Conservation (phyloP, 2,329 filamentous ascomycete genomes). For the Curvularia lunata region DNA sequence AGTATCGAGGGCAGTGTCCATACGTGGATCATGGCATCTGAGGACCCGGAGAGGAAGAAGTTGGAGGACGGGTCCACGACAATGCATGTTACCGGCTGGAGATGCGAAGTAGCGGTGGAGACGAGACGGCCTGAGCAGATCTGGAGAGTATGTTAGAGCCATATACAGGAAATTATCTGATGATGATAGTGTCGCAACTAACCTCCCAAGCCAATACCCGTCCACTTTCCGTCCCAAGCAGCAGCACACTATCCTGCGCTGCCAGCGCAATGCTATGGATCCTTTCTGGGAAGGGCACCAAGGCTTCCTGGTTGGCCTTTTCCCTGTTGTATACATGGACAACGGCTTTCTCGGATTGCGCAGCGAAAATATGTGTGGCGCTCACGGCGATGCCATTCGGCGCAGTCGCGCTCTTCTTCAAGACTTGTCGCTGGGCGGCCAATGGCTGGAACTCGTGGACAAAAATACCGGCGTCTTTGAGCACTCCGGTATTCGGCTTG, state of each 20-base stretch:
- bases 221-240: constrained; percentile 83
- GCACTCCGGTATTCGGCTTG: constrained; percentile 55
- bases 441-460: constrained; percentile 81
- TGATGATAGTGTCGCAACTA: constrained; percentile 35
- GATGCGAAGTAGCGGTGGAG: constrained; percentile 76
- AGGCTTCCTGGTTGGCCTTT: constrained; percentile 85
- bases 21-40: constrained; percentile 88
- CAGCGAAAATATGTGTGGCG: constrained; percentile 84
- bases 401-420: constrained; percentile 91
- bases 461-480: constrained; percentile 86
- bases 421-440: constrained; percentile 73
- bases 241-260: constrained; percentile 69
- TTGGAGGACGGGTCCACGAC: constrained; percentile 72
- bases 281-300: constrained; percentile 85
- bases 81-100: constrained; percentile 80
- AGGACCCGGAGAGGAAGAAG: constrained; percentile 77
- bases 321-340: constrained; percentile 89
- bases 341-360: constrained; percentile 88
- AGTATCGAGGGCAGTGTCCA: constrained; percentile 84
- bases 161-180: neutral
- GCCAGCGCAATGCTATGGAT: constrained; percentile 79
- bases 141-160: constrained; percentile 51
- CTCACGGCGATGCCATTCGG: constrained; percentile 80
- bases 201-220: constrained; percentile 94
- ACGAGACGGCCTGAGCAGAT: constrained; percentile 77